These are phyloP conservation scores for Suillus subluteus DNA, from an alignment of 768 basidiomycete species.

Conservation along the genomic window DNA sequence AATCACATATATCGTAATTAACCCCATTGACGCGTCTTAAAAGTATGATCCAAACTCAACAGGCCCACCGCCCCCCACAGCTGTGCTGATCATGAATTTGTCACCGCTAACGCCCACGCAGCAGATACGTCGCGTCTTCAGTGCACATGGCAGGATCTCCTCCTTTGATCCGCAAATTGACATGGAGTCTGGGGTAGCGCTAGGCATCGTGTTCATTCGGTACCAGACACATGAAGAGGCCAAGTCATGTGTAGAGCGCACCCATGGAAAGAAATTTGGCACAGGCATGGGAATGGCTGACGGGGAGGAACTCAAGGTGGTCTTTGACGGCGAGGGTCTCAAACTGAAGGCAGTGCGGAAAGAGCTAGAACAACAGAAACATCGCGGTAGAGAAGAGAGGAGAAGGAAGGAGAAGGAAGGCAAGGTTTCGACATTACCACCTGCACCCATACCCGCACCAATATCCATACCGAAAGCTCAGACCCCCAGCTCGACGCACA, in stretches of 20 bases:
- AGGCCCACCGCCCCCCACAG: constrained; percentile 71
- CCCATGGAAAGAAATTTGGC: constrained; percentile 66
- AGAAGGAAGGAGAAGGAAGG: constrained; percentile 43
- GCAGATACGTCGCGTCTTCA: constrained; percentile 68
- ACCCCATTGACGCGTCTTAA: constrained; percentile 8
- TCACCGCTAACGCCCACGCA: constrained; percentile 71
- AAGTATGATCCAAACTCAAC: constrained; percentile 79
- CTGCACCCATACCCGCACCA: constrained; percentile 16
- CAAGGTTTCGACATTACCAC: constrained; percentile 21
- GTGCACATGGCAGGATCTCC: constrained; percentile 59
- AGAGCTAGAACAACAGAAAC: constrained; percentile 58
- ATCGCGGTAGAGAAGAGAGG: constrained; percentile 51
- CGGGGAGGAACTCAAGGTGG: constrained; percentile 72
- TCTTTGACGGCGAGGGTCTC: constrained; percentile 77
- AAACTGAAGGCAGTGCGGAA: constrained; percentile 66
- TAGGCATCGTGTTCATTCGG: constrained; percentile 81
- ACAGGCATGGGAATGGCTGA: constrained; percentile 43
- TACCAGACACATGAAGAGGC: constrained; percentile 72
- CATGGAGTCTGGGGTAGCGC: constrained; percentile 73
- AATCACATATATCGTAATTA: constrained; percentile 13
- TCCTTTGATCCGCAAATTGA: constrained; percentile 82
- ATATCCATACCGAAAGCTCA: constrained; percentile 15
- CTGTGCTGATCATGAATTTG: constrained; percentile 73
- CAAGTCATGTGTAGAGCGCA: constrained; percentile 60
- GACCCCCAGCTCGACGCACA: constrained; percentile 33